Evolutionary conservation across 495 filamentous ascomycete species (phyloP).

Genomic region (Penicillium bovifimosum): DNA sequence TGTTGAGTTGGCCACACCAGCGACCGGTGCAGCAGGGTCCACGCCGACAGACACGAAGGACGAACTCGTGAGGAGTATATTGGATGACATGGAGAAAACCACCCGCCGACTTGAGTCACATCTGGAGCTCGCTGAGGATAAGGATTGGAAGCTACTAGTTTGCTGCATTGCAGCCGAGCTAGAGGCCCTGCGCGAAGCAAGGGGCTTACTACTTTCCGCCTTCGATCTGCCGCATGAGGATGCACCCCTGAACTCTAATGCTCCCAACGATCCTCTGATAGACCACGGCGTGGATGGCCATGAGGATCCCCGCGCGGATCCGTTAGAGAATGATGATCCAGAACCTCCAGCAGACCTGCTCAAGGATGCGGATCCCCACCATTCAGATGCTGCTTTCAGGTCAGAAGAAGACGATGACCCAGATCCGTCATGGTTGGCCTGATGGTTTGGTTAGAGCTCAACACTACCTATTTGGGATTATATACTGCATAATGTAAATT

Average conservation of each 20-base stretch:
- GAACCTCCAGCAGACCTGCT: constrained; percentile 40
- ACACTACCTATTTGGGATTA: neutral
- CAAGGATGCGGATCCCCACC: constrained; percentile 26
- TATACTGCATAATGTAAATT: neutral
- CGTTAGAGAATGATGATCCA: constrained; percentile 26
- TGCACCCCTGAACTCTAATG: constrained; percentile 1
- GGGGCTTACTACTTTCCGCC: constrained; percentile 53
- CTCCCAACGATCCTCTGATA: constrained; percentile 7
- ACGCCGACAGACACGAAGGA: constrained; percentile 14
- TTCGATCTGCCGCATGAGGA: constrained; percentile 16
- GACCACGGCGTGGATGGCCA: neutral
- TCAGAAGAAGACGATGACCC: constrained; percentile 47
- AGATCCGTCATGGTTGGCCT: constrained; percentile 44
- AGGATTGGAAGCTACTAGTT: constrained; percentile 81
- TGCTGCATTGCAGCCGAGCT: constrained; percentile 86
- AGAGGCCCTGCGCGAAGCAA: constrained; percentile 71
- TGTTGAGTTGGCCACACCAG: constrained; percentile 22
- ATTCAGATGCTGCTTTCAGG: constrained; percentile 20
- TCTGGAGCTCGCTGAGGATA: constrained; percentile 39
- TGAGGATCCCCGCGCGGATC: constrained; percentile 6
- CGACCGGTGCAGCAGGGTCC: constrained; percentile 9
- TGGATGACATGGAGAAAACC: constrained; percentile 40
- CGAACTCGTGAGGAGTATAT: constrained; percentile 31
- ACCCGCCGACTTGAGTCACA: constrained; percentile 34
- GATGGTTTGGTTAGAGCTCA: constrained; percentile 18